Evolutionary conservation across 352 stramenopile genomes (phyloP).

Genomic region (Phytopythium mirpurense): DNA sequence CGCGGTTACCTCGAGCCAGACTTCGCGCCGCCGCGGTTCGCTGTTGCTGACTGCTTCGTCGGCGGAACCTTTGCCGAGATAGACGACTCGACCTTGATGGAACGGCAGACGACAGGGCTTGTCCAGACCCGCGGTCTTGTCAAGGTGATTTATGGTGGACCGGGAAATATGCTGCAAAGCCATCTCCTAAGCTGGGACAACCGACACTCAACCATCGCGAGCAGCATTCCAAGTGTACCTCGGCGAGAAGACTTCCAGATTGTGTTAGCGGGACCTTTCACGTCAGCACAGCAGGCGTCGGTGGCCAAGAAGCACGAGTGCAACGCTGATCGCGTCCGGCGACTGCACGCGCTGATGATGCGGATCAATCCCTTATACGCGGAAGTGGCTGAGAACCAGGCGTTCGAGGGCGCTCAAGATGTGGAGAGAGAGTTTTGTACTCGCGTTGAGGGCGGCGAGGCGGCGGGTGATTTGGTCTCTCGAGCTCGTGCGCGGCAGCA

Average conservation of each 20-base stretch:
- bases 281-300: slow-evolving; percentile 9
- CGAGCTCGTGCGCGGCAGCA: too few species aligned
- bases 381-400: neutral
- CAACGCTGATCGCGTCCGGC: slow-evolving; percentile 7
- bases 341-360: slow-evolving; percentile 3
- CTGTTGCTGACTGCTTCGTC: slow-evolving; percentile 20
- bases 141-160: slow-evolving; percentile 19
- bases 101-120: slow-evolving; percentile 15
- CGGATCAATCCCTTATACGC: slow-evolving; percentile 15
- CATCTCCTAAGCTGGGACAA: slow-evolving; percentile 25
- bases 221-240: slow-evolving; percentile 2
- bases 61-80: slow-evolving; percentile 12
- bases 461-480: too few species aligned
- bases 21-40: slow-evolving; percentile 10
- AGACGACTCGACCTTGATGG: slow-evolving; percentile 8
- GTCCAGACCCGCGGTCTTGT: slow-evolving; percentile 16
- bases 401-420: neutral
- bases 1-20: slow-evolving; percentile 1
- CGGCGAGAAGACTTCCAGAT: slow-evolving; percentile 15
- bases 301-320: slow-evolving; percentile 18
- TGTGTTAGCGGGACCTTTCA: slow-evolving; percentile 21
- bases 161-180: slow-evolving; percentile 17
- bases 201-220: slow-evolving; percentile 16
- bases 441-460: neutral
- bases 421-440: neutral